Evolutionary conservation across 1,284 basidiomycete genomes (phyloP).

Genomic region (Peniophora sp.): DNA sequence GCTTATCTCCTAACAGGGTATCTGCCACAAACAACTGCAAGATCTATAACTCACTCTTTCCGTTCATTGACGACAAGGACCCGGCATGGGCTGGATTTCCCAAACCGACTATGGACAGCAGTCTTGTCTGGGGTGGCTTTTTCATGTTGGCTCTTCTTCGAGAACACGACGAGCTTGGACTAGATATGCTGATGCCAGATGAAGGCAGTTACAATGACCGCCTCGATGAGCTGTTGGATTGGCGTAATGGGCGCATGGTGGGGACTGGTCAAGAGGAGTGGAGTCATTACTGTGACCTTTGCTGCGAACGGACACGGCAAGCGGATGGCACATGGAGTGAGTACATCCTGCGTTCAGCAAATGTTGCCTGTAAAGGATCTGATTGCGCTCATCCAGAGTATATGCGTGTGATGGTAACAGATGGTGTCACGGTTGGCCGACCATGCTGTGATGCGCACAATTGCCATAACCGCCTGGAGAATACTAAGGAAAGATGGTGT

Average conservation of each 20-base stretch:
- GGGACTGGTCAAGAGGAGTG: background rate
- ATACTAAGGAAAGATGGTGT: slow-evolving; percentile 14
- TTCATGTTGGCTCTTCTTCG: background rate
- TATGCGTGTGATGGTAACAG: slow-evolving; percentile 15
- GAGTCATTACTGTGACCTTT: slow-evolving; percentile 1
- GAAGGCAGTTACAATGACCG: background rate
- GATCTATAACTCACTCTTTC: background rate
- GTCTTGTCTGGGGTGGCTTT: background rate
- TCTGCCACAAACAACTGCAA: background rate
- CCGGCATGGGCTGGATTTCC: background rate
- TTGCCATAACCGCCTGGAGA: slow-evolving; percentile 12
- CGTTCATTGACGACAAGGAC: background rate
- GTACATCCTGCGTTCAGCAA: too few species aligned
- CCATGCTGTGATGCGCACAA: slow-evolving; percentile 21
- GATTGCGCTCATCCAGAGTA: background rate
- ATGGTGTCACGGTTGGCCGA: slow-evolving; percentile 23
- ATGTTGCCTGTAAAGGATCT: too few species aligned
- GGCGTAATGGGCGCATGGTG: background rate
- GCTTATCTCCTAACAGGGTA: background rate
- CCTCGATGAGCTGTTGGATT: background rate
- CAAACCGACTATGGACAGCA: background rate
- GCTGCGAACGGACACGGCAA: background rate
- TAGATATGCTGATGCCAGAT: background rate
- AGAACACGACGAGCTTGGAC: background rate
- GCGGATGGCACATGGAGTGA: background rate